Base-by-base conservation (phyloP, 1,284 basidiomycete genomes). In the Cutaneotrichosporon sp. region DNA sequence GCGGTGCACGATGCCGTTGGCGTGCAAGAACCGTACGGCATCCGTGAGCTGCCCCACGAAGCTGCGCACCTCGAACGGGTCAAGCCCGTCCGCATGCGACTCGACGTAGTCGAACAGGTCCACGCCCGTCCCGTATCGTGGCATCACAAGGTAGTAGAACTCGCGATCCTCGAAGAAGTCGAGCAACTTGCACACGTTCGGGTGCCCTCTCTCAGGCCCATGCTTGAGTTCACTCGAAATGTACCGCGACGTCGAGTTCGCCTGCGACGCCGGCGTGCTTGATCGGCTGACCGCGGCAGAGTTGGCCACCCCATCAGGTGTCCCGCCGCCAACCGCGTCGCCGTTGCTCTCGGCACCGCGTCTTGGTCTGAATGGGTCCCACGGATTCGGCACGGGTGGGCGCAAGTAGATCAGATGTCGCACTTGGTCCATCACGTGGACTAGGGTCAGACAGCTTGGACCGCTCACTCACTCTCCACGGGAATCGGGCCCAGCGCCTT, bases 161-260 rank as follows among this genome's bases (percentile, higher is more conserved):
- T 98, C 92, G 66, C 87, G 88, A 77, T 99, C 97, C 79, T 99
- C 96, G 79, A 98, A 99, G 77, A 97, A 99, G 79, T 99, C 97
- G 63, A 96, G 84, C 64, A 99, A 85, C 56, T 90, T 90, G 80
- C 94, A 96, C 63, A 99, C 76, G 67, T 79, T 80, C 16, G 80
- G 80, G 67, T 81, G 80, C 10, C 80, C 80, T 36, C 79, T 65
- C 55, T 75, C 70, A 1, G 75, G 73, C 22, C 66, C 67, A 18
- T 71, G 69, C 62, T 72, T 73, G 59, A 78, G 70, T 63, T 80
- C 78, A 7, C 66, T 65, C 8, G 72, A 66, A 30, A 80, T 70
- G 58, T 71, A 70, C 58, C 71, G 74, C 51, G 75, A 75, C 11
- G 76, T 71, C n/a, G 63, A 58, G 38, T 26, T 58, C n/a, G 21